A percentile compares a stretch with the other conserved stretches of the same genome.
These are phyloP conservation scores for Ophiostoma piceae DNA, from an alignment of 2,329 filamentous ascomycete species.

Conservation along the genomic window DNA sequence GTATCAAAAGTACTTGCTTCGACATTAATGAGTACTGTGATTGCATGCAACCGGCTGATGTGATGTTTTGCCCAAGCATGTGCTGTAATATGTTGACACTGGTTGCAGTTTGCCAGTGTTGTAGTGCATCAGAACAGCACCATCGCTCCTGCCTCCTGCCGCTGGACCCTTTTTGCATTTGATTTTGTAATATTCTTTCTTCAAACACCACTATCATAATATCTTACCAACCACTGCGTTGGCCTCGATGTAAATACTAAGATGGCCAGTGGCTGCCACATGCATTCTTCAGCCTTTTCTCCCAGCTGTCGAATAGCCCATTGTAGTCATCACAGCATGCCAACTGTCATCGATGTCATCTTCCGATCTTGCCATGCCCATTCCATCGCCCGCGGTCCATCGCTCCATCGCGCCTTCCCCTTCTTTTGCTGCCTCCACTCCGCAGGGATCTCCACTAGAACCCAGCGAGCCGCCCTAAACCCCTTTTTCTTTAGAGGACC, in stretches of 20 bases:
- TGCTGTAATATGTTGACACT: neutral
- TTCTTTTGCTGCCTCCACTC: constrained; percentile 10
- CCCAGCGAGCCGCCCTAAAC: constrained; percentile 19
- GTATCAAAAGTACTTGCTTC: no score
- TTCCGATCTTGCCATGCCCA: neutral
- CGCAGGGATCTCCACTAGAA: constrained; percentile 8
- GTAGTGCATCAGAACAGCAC: neutral
- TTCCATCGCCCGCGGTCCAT: neutral
- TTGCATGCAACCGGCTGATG: neutral
- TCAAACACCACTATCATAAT: neutral
- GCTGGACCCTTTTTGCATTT: neutral
- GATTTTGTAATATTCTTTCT: neutral
- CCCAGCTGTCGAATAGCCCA: neutral
- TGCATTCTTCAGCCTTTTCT: neutral
- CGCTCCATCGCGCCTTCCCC: constrained; percentile 10
- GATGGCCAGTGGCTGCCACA: neutral
- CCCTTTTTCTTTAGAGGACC: constrained; percentile 17
- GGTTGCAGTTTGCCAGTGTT: neutral
- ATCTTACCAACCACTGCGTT: neutral
- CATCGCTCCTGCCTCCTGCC: neutral
- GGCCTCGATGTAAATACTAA: neutral
- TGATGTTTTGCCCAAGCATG: neutral
- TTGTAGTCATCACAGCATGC: neutral
- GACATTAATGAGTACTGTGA: no score
- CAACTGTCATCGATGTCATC: neutral